Percentiles rank a stretch among this genome's conserved stretches.
Conservation (phyloP, 202 grass and related monocot genomes). For the Cymbopogon flexuosus region DNA sequence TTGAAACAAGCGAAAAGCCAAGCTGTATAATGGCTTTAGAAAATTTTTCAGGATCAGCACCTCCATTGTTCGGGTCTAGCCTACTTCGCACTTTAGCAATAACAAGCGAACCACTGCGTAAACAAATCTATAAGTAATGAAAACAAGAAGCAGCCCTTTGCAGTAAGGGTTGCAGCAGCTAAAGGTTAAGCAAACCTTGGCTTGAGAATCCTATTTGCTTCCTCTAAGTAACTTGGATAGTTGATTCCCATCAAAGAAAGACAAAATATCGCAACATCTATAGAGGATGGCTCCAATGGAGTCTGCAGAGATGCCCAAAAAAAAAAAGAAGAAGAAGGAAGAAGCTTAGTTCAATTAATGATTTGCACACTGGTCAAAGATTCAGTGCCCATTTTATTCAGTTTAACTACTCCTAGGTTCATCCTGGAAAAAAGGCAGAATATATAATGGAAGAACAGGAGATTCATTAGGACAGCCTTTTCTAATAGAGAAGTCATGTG, state of each 20-base stretch:
- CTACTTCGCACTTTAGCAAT: slow-evolving; percentile 94
- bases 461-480: not conserved
- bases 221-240: slow-evolving; percentile 71
- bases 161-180: slow-evolving; percentile 1
- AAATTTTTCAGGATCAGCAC: slow-evolving; percentile 80
- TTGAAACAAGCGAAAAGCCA: slow-evolving; percentile 70
- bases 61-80: slow-evolving; percentile 78
- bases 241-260: slow-evolving; percentile 90
- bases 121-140: slow-evolving; percentile 19
- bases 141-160: not conserved
- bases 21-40: slow-evolving; percentile 68
- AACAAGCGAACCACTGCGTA: slow-evolving; percentile 82
- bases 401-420: not conserved
- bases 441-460: not conserved
- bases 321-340: too few relatives aligned
- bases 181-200: slow-evolving; percentile 48
- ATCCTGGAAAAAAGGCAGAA: not conserved
- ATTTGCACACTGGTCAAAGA: not conserved
- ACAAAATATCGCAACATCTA: slow-evolving; percentile 95
- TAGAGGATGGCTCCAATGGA: slow-evolving; percentile 60
- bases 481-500: not conserved
- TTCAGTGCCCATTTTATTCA: slow-evolving; percentile 13
- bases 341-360: slow-evolving; percentile 17
- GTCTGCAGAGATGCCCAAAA: slow-evolving; percentile 47
- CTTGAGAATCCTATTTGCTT: slow-evolving; percentile 85